phyloP scores from a whole-genome alignment of 2,329 filamentous ascomycete genomes.

The Sclerotinia glacialis region DNA sequence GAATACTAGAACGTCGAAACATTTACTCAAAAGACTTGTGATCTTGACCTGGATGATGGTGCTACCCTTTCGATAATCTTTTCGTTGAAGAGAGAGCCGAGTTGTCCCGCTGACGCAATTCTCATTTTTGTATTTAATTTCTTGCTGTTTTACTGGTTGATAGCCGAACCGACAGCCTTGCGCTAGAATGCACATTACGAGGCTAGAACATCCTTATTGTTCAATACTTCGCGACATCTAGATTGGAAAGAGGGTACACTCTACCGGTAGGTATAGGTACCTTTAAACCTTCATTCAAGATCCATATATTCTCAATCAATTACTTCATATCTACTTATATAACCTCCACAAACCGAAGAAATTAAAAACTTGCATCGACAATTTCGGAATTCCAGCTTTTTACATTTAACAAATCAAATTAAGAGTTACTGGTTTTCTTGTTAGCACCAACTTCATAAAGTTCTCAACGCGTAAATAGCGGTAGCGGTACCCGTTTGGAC shows the following conservation, averaged over 20 bases:
- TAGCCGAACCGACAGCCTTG: background rate
- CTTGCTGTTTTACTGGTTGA: background rate
- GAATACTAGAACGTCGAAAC: background rate
- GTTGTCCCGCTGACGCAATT: slow-evolving; percentile 30
- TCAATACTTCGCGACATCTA: slow-evolving; percentile 9
- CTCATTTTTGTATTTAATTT: slow-evolving; percentile 4
- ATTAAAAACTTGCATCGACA: background rate
- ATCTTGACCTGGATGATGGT: slow-evolving; percentile 1
- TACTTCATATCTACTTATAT: background rate
- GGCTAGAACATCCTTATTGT: background rate
- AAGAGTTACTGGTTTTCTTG: slow-evolving; percentile 6
- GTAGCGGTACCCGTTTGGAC: slow-evolving; percentile 26
- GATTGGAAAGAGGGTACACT: background rate
- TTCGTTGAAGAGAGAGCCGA: slow-evolving; percentile 20
- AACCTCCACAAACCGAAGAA: background rate
- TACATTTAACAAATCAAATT: slow-evolving; percentile 13
- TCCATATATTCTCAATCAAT: background rate
- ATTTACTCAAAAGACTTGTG: background rate
- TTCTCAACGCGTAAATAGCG: slow-evolving; percentile 20
- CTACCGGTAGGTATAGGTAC: too few relatives aligned
- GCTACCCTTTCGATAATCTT: slow-evolving; percentile 5
- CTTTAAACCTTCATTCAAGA: background rate
- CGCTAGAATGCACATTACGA: background rate
- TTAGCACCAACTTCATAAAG: slow-evolving; percentile 25
- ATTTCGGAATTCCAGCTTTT: background rate